Base-by-base conservation (phyloP, 495 filamentous ascomycete genomes). In the Neurospora sp. region DNA sequence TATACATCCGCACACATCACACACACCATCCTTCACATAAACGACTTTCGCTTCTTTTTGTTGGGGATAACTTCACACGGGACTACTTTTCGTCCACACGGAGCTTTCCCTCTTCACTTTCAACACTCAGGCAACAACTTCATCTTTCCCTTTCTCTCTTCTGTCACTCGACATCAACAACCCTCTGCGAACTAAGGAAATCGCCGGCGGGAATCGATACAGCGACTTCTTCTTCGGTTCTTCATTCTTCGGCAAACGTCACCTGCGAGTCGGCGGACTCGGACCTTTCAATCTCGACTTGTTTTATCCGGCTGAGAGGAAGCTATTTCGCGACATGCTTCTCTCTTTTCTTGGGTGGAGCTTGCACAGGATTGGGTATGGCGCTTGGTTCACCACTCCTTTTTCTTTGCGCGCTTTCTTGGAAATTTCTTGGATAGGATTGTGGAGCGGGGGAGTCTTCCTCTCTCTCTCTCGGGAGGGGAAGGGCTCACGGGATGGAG, bases 281-380 rank as follows among this genome's bases (percentile, higher is more conserved):
- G 18, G 22, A 69, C 38, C 18, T 22, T 5, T 18, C 20, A 69
- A 12, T 9, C 20, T 31, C 70, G 44, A 35, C 45, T 12, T 20
- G n/a, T 65, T 35, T 70, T 53, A 7, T 39, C 16, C 38, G 45
- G 70, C 40, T 39, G 39, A n/a, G 7, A 44, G 42, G n/a, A 31
- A 31, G 73, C 27, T 69, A 68, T 70, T 39, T 70, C 71, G 73
- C 71, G 73, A 72, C 73, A 71, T 74, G 37, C 73, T 70, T 72
- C 42, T 71, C 44, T n/a, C 39, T n/a, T 10, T 68, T 22, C 4
- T n/a, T 10, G 53, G 70, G 22, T 22, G 47, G 47, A n/a, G 10
- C n/a, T 45, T 22, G 45, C 10, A 37, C 20, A 9, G 59, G 73
- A 22, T 68, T 39, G 68, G 14, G 41, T 12, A n/a, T 20, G 27